Evolutionary conservation across 768 basidiomycete species (phyloP), one percentile per base, ranked within the genome.

Genomic region (Lyophyllum shimeji): DNA sequence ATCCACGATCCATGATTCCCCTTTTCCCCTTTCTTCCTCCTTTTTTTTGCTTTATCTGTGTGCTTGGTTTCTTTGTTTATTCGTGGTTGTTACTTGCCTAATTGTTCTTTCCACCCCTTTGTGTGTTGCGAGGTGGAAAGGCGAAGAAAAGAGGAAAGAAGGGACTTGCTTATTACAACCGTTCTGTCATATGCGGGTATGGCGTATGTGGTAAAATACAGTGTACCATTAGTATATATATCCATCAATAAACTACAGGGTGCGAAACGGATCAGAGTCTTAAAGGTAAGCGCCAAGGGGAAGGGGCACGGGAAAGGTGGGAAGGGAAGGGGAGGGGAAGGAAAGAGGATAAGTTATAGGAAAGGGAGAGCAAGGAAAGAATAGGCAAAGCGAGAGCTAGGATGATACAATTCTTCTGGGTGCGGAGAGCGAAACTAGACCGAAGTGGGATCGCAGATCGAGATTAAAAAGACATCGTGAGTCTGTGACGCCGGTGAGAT

Each of bases 221-320:
- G 57, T 67, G 67, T 66, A 69, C 60, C 46, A 65, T 62, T 67
- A 68, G 56, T 62, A 60, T 62, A 60, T 60, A 62, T 65, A 58
- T 62, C 54, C 50, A 46, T 50, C 55, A 57, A 61, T 61, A 63
- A 55, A 59, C 51, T 63, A 65, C 53, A 63, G 54, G 53, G 54
- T 60, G 57, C 13, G 57, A 46, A 47, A 62, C 33, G 43, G 56
- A 29, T 29, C 9, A 29, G 29, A 9, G 4, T 29, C 29, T 29
- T 29, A n/a, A n/a, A n/a, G n/a, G n/a, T n/a, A n/a, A n/a, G n/a
- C n/a, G n/a, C n/a, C n/a, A n/a, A n/a, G n/a, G n/a, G n/a, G n/a
- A n/a, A n/a, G n/a, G n/a, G n/a, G n/a, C n/a, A n/a, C n/a, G n/a
- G 29, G 47, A 46, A 7, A 13, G 25, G 11, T 33, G 39, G 53